Evolutionary conservation across 1,139 yeast species (phyloP).

Genomic region (Blastobotrys buckinghamii): DNA sequence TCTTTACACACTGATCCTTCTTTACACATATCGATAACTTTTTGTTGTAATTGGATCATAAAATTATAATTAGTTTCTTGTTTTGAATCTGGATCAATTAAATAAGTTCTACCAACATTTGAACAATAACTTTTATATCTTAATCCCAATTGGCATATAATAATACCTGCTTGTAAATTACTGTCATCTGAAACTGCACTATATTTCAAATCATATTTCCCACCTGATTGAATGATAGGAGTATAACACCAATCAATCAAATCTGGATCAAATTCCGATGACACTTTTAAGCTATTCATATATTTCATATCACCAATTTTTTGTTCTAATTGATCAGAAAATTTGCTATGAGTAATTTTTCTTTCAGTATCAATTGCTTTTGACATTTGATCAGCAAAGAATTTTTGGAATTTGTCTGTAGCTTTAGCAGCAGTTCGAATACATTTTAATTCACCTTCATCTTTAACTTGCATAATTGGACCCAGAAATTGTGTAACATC

Average conservation of each 20-base stretch:
- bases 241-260: slow-evolving; percentile 91
- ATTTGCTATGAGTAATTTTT: slow-evolving; percentile 63
- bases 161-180: slow-evolving; percentile 68
- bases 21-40: slow-evolving; percentile 53
- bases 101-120: slow-evolving; percentile 78
- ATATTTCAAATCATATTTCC: slow-evolving; percentile 76
- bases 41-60: slow-evolving; percentile 51
- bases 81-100: slow-evolving; percentile 81
- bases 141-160: slow-evolving; percentile 77
- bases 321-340: slow-evolving; percentile 73
- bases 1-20: slow-evolving; percentile 64
- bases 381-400: slow-evolving; percentile 85
- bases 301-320: slow-evolving; percentile 75
- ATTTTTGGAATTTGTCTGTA: slow-evolving; percentile 62
- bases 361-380: slow-evolving; percentile 80
- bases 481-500: slow-evolving; percentile 57
- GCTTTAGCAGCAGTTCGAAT: slow-evolving; percentile 71
- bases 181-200: slow-evolving; percentile 72
- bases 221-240: slow-evolving; percentile 88
- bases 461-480: slow-evolving; percentile 66
- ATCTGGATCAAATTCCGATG: slow-evolving; percentile 65
- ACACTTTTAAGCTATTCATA: slow-evolving; percentile 52
- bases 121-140: slow-evolving; percentile 89
- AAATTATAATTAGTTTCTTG: slow-evolving; percentile 78
- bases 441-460: slow-evolving; percentile 64